Evolutionary conservation across 1,284 basidiomycete genomes (phyloP).

Genomic region (Cryptococcus sp.): DNA sequence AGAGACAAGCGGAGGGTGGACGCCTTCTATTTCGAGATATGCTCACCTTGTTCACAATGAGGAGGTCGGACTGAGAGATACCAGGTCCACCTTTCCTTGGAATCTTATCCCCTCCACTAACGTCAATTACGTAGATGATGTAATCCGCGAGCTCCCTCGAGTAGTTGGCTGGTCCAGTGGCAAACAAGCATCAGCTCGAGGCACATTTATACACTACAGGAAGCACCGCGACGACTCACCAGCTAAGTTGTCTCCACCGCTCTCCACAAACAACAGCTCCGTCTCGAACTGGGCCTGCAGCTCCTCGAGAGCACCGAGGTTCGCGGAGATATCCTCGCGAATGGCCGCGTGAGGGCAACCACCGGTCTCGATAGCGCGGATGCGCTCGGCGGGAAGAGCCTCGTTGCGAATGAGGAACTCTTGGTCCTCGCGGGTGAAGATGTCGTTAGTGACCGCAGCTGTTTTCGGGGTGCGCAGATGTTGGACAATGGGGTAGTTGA

Average conservation of each 20-base stretch:
- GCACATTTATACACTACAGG: background rate
- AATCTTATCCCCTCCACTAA: constrained; percentile 91
- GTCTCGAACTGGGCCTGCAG: constrained; percentile 49
- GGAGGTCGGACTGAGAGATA: constrained; percentile 82
- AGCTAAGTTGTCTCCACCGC: constrained; percentile 21
- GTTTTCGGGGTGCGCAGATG: constrained; percentile 1
- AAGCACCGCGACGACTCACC: constrained; percentile 6
- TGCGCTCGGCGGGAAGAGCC: constrained; percentile 78
- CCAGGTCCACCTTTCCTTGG: constrained; percentile 97
- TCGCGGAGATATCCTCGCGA: constrained; percentile 94
- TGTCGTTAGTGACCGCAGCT: constrained; percentile 95
- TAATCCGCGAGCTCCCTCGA: constrained; percentile 94
- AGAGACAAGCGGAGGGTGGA: background rate
- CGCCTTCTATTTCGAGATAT: background rate
- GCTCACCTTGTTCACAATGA: constrained; percentile 89
- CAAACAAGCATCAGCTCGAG: background rate
- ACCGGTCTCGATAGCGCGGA: constrained; percentile 92
- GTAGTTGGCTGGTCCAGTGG: constrained; percentile 80
- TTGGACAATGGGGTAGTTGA: background rate
- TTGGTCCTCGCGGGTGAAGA: constrained; percentile 95
- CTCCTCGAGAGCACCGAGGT: constrained; percentile 61
- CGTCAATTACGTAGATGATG: constrained; percentile 83
- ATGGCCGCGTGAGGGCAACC: constrained; percentile 95
- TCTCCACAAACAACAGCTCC: constrained; percentile 84
- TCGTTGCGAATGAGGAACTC: constrained; percentile 93